These are phyloP conservation scores for Tritrichomonas foetus DNA, from an alignment of 208 protist species.

Conservation along the genomic window DNA sequence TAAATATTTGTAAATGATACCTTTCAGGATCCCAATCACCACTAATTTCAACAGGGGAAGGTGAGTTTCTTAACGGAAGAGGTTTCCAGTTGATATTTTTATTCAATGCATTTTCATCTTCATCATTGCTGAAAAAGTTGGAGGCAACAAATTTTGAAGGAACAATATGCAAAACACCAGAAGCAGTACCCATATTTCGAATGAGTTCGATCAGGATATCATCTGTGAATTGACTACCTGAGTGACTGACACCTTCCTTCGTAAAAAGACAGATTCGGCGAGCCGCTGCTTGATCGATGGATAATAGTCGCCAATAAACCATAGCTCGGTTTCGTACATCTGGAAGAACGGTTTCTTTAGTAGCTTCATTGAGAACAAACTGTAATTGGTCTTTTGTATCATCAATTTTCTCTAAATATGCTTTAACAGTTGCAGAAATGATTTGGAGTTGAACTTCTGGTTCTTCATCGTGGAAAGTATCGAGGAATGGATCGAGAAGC, in stretches of 20 bases:
- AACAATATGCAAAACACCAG: slow-evolving; percentile 32
- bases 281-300: not conserved
- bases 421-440: not conserved
- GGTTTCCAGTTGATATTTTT: not conserved
- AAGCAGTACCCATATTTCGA: slow-evolving; percentile 2
- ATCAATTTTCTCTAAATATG: not conserved
- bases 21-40: not conserved
- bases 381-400: not conserved
- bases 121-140: not conserved
- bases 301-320: slow-evolving; percentile 24
- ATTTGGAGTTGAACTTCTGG: slow-evolving; percentile 1
- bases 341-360: not conserved
- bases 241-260: not conserved
- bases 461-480: slow-evolving; percentile 41
- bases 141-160: not conserved
- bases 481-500: slow-evolving; percentile 68
- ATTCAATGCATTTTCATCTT: not conserved
- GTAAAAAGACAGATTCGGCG: not conserved
- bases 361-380: not conserved
- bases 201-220: not conserved
- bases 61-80: not conserved
- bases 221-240: not conserved
- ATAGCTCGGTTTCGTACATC: not conserved
- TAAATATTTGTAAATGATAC: not conserved
- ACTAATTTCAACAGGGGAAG: not conserved